Evolutionary conservation across 129 eudicot species (phyloP).

Genomic region (Apium graveolens): DNA sequence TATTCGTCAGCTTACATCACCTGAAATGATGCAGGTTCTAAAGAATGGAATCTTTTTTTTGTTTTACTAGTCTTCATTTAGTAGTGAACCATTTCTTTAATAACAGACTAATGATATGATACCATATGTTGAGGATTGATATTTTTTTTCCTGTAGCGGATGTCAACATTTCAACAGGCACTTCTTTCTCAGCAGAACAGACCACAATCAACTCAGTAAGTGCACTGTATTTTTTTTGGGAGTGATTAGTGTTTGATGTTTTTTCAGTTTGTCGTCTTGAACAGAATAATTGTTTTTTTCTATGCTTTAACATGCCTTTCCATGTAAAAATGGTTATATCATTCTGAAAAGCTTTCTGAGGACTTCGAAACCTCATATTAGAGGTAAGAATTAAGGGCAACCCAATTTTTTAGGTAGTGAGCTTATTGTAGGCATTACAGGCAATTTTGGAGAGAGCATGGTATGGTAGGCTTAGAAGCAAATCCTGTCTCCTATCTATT

Average conservation of each 20-base stretch:
- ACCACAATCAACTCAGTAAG: slow-evolving; percentile 61
- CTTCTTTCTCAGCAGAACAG: slow-evolving; percentile 54
- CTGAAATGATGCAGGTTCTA: slow-evolving; percentile 89
- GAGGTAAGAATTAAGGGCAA: not conserved
- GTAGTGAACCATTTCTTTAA: not conserved
- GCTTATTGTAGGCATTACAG: not conserved
- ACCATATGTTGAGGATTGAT: not conserved
- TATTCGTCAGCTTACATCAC: slow-evolving; percentile 69
- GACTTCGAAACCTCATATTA: not conserved
- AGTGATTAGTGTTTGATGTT: not conserved
- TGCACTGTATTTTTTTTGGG: not conserved
- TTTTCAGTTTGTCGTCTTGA: not conserved
- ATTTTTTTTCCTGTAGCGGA: slow-evolving; percentile 45
- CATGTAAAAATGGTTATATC: not conserved
- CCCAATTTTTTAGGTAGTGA: not conserved
- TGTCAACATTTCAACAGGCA: slow-evolving; percentile 54
- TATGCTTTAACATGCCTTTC: not conserved
- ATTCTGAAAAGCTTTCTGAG: not conserved
- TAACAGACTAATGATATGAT: not conserved
- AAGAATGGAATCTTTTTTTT: not conserved
- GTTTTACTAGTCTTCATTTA: not conserved
- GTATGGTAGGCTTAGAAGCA: not conserved
- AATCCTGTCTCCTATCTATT: not conserved
- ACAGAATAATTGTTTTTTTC: not conserved
- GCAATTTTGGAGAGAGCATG: not conserved